Evolutionary conservation across 2,329 filamentous ascomycete genomes (phyloP).

Genomic region (Phoma herbarum): DNA sequence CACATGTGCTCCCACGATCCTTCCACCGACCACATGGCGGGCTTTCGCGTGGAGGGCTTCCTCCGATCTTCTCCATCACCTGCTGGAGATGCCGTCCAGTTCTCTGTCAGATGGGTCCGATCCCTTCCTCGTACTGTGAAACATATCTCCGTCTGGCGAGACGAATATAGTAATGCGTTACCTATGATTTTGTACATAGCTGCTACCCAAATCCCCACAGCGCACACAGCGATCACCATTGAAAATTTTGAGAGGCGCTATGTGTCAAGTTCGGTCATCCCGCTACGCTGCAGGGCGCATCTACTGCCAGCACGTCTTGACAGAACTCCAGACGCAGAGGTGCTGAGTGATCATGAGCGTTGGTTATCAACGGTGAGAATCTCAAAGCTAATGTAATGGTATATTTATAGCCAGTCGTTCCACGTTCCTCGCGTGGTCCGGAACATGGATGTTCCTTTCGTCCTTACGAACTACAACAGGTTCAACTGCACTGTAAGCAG

Average conservation of each 20-base stretch:
- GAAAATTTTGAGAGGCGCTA: constrained; percentile 22
- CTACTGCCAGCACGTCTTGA: constrained; percentile 4
- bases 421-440: constrained; percentile 33
- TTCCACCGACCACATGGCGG: constrained; percentile 24
- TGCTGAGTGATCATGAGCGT: constrained; percentile 14
- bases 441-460: constrained; percentile 25
- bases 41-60: constrained; percentile 12
- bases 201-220: constrained; percentile 21
- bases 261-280: constrained; percentile 19
- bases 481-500: constrained; percentile 7
- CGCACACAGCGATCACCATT: constrained; percentile 13
- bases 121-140: constrained; percentile 21
- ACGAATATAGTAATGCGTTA: constrained; percentile 30
- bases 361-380: constrained; percentile 6
- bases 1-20: constrained; percentile 31
- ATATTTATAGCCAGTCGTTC: constrained; percentile 29
- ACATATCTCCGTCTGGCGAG: constrained; percentile 21
- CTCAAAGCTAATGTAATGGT: constrained; percentile 1
- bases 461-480: constrained; percentile 5
- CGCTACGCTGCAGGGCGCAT: constrained; percentile 14
- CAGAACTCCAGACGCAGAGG: constrained; percentile 9
- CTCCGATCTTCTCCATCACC: constrained; percentile 7
- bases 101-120: constrained; percentile 14
- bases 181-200: constrained; percentile 10
- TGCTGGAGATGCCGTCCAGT: constrained; percentile 3